Evolutionary conservation across 2,329 filamentous ascomycete species (phyloP), one percentile per base, ranked within the genome.

Genomic region (Ceratocystis cacaofunesta): DNA sequence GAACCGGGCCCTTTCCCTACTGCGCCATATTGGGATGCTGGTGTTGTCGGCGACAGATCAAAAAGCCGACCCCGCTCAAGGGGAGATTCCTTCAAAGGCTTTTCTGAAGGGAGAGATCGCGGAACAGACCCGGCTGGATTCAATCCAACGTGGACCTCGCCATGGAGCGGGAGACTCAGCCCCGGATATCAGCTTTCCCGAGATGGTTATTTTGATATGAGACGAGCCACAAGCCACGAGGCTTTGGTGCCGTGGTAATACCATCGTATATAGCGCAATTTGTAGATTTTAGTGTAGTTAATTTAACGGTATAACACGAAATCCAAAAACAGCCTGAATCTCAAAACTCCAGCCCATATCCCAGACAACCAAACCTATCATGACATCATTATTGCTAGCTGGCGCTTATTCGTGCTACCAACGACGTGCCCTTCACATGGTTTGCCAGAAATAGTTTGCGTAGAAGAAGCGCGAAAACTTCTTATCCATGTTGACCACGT

Each of bases 381-480:
- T 58, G 46, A 63, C 50, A 61, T 65, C 58, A 43, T 65, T 32
- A 67, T 28, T n/a, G n/a, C 43, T 57, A 3, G n/a, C 17, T 57
- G 19, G 48, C 25, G 28, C 19, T 46, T 3, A 19, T 60, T 50
- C 17, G 8, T 55, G 22, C 30, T 41, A 28, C 25, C 15, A 22
- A 17, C 41, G 25, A 30, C n/a, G 17, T 36, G n/a, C 28, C 32
- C n/a, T 55, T 70, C 67, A 95, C 74, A 96, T 79, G 36, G 86
- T 92, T 71, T 90, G 82, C 94, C 94, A 99, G 73, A 97, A 95
- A 74, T 95, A 95, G 71, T 96, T 95, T 25, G 92, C 90, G 72
- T 96, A 96, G 73, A 95, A 96, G 74, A 88, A 92, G 68, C 86
- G 82, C 67, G 89, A 92, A 74, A 96, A 92, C 77, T 94, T 95